Conservation (phyloP, 495 filamentous ascomycete species). For the Thermothielavioides terrestris region DNA sequence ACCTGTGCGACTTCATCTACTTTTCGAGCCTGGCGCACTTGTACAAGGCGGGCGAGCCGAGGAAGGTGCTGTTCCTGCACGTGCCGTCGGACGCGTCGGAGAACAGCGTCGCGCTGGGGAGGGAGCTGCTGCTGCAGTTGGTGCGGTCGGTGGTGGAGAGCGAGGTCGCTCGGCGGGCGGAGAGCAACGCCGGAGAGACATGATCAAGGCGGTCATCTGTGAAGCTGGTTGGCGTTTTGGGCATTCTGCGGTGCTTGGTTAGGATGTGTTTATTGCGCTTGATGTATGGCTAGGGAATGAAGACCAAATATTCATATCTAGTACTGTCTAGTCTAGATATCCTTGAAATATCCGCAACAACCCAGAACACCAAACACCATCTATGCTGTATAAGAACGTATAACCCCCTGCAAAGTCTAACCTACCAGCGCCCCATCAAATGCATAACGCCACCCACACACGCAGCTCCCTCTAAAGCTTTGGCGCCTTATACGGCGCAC, state of each 20-base stretch:
- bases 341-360: neutral
- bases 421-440: neutral
- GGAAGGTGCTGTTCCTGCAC: slow-evolving; percentile 68
- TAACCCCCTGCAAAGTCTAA: neutral
- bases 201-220: neutral
- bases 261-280: neutral
- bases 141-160: slow-evolving; percentile 55
- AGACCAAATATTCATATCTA: neutral
- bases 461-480: neutral
- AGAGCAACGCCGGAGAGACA: neutral
- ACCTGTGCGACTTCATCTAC: slow-evolving; percentile 82
- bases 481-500: slow-evolving; percentile 5
- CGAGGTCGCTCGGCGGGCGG: slow-evolving; percentile 18
- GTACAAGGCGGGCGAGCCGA: slow-evolving; percentile 39
- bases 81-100: slow-evolving; percentile 56
- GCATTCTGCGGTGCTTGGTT: neutral
- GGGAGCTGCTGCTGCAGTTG: slow-evolving; percentile 55
- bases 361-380: neutral
- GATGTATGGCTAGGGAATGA: neutral
- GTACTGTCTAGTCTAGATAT: neutral
- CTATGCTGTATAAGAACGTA: too few relatives aligned
- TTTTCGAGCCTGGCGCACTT: slow-evolving; percentile 61
- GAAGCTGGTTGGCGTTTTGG: neutral
- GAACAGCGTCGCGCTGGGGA: slow-evolving; percentile 49
- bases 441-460: neutral